Evolutionary conservation across 2,329 filamentous ascomycete genomes (phyloP).

Genomic region (Elsinoe ampelina): DNA sequence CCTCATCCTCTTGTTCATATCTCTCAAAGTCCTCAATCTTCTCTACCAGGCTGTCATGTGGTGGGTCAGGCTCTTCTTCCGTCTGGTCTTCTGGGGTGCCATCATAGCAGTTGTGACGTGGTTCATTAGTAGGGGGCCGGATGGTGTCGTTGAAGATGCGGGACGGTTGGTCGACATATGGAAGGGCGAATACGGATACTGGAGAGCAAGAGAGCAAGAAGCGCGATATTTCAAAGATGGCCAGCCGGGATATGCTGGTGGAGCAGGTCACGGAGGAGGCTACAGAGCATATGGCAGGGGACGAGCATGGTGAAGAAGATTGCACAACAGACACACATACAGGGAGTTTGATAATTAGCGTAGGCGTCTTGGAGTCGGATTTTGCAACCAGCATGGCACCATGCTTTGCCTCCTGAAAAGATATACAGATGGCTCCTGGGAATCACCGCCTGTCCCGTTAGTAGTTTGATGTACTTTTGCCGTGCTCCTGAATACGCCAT

Average conservation of each 20-base stretch:
- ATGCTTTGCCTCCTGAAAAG: background rate
- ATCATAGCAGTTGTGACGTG: constrained; percentile 47
- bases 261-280: background rate
- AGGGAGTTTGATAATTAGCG: background rate
- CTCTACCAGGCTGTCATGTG: constrained; percentile 64
- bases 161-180: constrained; percentile 30
- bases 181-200: constrained; percentile 31
- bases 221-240: constrained; percentile 7
- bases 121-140: constrained; percentile 53
- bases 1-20: constrained; percentile 53
- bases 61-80: constrained; percentile 60
- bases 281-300: constrained; percentile 8
- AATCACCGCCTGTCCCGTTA: background rate
- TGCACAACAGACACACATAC: background rate
- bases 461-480: too few relatives aligned
- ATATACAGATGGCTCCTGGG: too few relatives aligned
- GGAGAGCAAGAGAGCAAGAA: constrained; percentile 24
- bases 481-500: too few relatives aligned
- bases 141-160: constrained; percentile 54
- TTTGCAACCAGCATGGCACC: background rate
- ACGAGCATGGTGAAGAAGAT: background rate
- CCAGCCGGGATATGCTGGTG: background rate
- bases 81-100: constrained; percentile 55
- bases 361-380: background rate
- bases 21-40: constrained; percentile 56